Percentiles rank a stretch among this genome's conserved stretches.
phyloP scores from a whole-genome alignment of 2,329 filamentous ascomycete genomes.

The Amphichorda felina region DNA sequence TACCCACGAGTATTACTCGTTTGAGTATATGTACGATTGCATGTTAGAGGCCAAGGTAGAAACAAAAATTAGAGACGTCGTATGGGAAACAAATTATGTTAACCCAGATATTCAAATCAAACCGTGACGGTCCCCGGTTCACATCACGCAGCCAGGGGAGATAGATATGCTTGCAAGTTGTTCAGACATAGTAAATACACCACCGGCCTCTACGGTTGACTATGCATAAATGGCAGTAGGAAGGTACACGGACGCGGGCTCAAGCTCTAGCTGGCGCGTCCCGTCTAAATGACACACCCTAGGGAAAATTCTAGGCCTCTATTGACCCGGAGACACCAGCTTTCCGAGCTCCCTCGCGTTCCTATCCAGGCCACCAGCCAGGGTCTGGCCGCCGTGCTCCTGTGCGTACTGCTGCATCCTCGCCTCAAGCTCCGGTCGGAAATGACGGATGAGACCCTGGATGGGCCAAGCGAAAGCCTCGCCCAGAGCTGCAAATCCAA shows the following conservation, averaged over 20 bases:
- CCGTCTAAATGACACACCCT: constrained; percentile 2
- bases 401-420: constrained; percentile 73
- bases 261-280: constrained; percentile 2
- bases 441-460: constrained; percentile 95
- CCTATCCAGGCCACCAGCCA: constrained; percentile 82
- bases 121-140: too few species aligned
- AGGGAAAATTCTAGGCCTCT: constrained; percentile 18
- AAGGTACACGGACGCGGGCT: constrained; percentile 11
- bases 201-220: constrained; percentile 7
- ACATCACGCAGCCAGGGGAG: too few species aligned
- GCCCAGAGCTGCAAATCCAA: constrained; percentile 53
- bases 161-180: too few species aligned
- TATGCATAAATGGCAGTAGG: constrained; percentile 5
- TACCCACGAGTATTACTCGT: too few species aligned
- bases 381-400: constrained; percentile 58
- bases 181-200: constrained; percentile 9
- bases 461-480: constrained; percentile 99
- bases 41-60: too few species aligned
- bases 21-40: too few species aligned
- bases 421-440: constrained; percentile 88
- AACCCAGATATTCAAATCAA: too few species aligned
- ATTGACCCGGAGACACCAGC: constrained; percentile 83
- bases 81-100: too few species aligned
- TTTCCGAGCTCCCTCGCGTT: constrained; percentile 66
- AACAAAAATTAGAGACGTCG: too few species aligned